Percentiles rank a stretch among this genome's conserved stretches.
These are phyloP conservation scores for Smittium culicis DNA, from an alignment of 371 early-diverging fungal genomes.

Conservation along the genomic window DNA sequence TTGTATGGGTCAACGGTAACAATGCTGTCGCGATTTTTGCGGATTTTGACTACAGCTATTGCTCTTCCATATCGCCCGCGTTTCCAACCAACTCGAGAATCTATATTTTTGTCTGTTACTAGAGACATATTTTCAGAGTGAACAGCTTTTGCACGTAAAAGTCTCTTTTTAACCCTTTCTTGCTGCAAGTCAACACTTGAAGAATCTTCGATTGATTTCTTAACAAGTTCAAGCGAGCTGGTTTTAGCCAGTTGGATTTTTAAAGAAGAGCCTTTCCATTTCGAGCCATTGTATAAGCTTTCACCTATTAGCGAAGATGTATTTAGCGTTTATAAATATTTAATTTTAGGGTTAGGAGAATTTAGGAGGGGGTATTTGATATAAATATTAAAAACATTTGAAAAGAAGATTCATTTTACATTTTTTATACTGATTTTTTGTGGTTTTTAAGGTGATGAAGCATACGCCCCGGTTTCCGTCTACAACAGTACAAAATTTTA, in stretches of 20 bases:
- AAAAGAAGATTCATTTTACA: too few species aligned
- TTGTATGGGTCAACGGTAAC: constrained; percentile 14
- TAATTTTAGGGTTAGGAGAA: too few species aligned
- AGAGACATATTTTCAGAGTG: constrained; percentile 51
- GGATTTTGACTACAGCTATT: constrained; percentile 51
- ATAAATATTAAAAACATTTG: too few species aligned
- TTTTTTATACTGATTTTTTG: too few species aligned
- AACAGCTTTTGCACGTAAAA: constrained; percentile 13
- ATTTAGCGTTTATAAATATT: neutral
- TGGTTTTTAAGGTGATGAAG: too few species aligned
- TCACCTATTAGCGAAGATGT: constrained; percentile 49
- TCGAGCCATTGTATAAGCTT: constrained; percentile 48
- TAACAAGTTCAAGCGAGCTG: constrained; percentile 20
- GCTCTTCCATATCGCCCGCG: constrained; percentile 62
- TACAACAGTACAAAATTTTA: too few species aligned
- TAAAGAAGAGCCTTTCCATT: constrained; percentile 69
- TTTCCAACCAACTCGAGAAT: constrained; percentile 52
- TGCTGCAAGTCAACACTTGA: neutral
- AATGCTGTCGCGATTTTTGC: constrained; percentile 36
- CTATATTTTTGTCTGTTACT: constrained; percentile 54
- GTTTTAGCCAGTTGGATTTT: constrained; percentile 61
- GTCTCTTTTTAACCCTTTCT: constrained; percentile 22
- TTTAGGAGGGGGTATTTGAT: too few species aligned
- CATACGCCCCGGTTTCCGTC: too few species aligned
- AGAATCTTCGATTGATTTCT: constrained; percentile 13